Evolutionary conservation across 225 moss, liverwort and hornwort genomes (phyloP).

Genomic region (Polytrichum commune): DNA sequence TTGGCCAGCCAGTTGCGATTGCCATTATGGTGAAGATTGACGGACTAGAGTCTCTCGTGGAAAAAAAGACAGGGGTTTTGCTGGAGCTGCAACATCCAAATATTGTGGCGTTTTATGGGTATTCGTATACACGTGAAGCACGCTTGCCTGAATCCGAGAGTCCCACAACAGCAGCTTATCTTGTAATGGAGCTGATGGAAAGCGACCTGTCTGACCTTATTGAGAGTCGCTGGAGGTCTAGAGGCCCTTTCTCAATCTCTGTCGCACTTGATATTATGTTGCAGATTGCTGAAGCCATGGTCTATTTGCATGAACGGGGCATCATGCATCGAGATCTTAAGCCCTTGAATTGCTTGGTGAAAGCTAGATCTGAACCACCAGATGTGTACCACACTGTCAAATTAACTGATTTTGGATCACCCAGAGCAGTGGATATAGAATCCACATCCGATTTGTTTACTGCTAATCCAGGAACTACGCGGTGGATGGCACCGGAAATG

Average conservation of each 20-base stretch:
- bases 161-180: neutral
- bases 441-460: neutral
- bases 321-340: constrained; percentile 30
- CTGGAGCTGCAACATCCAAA: constrained; percentile 14
- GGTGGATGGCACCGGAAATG: neutral
- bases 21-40: neutral
- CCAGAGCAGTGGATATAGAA: neutral
- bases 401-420: neutral
- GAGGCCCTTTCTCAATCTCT: neutral
- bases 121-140: neutral
- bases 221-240: neutral
- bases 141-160: too few species aligned
- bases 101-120: constrained; percentile 9
- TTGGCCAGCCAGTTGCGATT: neutral
- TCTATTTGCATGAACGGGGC: constrained; percentile 2
- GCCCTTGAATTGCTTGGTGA: constrained; percentile 12
- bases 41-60: neutral
- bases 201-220: constrained; percentile 1
- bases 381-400: neutral
- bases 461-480: neutral
- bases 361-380: neutral
- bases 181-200: constrained; percentile 11
- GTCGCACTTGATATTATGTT: constrained; percentile 8
- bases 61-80: neutral
- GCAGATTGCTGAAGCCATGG: constrained; percentile 10